Evolutionary conservation across 805 yeast species (phyloP).

Genomic region (Pichia manshurica): DNA sequence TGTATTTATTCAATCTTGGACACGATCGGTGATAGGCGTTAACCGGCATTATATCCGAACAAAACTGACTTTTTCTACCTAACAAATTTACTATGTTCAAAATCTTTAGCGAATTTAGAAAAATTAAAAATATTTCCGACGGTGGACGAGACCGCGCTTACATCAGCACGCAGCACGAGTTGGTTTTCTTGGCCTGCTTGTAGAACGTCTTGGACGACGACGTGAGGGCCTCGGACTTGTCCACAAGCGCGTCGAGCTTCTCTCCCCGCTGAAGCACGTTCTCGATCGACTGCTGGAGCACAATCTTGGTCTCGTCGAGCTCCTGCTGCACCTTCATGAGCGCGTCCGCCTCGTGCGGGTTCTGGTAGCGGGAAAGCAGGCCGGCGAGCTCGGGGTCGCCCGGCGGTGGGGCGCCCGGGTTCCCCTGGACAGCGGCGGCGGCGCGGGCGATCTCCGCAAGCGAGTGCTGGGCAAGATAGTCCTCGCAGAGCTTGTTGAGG

Average conservation of each 20-base stretch:
- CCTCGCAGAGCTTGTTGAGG: conserved; percentile 85
- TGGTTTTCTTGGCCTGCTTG: conserved; percentile 93
- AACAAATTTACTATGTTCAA: no score
- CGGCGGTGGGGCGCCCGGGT: conserved; percentile 55
- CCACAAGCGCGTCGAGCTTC: conserved; percentile 87
- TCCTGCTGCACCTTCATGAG: conserved; percentile 97
- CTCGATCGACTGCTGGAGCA: conserved; percentile 92
- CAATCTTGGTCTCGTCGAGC: conserved; percentile 94
- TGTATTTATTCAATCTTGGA: no score
- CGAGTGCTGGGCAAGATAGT: conserved; percentile 80
- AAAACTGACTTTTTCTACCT: no score
- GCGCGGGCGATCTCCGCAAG: conserved; percentile 22
- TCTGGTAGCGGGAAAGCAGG: conserved; percentile 83
- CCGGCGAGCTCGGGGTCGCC: conserved; percentile 40
- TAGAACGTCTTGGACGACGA: conserved; percentile 88
- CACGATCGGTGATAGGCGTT: no score
- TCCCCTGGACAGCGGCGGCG: neutral
- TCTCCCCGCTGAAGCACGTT: conserved; percentile 94
- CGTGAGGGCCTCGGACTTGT: conserved; percentile 89
- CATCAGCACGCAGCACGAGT: conserved; percentile 80
- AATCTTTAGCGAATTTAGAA: no score
- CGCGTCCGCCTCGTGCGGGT: conserved; percentile 95
- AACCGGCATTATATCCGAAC: no score
- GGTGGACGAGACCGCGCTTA: conserved; percentile 31
- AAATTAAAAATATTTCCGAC: no score